Conservation (phyloP, 768 basidiomycete genomes). For the Trametes punicea region DNA sequence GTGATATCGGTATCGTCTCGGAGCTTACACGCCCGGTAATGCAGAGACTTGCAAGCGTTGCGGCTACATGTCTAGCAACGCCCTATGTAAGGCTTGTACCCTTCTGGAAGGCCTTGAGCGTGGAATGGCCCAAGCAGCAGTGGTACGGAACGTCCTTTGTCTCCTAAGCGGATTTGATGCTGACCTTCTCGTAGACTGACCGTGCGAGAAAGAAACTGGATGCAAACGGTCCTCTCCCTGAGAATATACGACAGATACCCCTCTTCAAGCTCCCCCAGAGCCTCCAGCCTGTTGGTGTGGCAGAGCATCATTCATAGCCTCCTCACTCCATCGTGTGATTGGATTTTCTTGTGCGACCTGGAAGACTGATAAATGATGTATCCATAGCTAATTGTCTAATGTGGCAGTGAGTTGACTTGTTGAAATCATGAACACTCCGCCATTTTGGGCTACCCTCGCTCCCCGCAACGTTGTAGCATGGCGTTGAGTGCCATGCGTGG, state of each 20-base stretch:
- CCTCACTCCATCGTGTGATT: no score
- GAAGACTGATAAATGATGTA: no score
- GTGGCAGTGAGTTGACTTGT: no score
- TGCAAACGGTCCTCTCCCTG: slow-evolving; percentile 54
- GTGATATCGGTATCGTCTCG: background rate
- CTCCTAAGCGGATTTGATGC: background rate
- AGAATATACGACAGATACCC: slow-evolving; percentile 76
- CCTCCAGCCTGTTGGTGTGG: no score
- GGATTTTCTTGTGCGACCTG: no score
- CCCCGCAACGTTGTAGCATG: no score
- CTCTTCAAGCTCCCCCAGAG: slow-evolving; percentile 56
- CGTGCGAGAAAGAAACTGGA: slow-evolving; percentile 61
- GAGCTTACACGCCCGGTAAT: background rate
- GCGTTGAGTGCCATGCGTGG: no score
- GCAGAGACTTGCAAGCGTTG: slow-evolving; percentile 88
- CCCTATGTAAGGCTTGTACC: slow-evolving; percentile 94
- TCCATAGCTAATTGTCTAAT: no score
- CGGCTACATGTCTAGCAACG: slow-evolving; percentile 94
- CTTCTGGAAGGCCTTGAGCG: slow-evolving; percentile 88
- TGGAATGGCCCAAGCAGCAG: slow-evolving; percentile 50
- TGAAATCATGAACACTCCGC: no score
- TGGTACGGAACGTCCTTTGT: slow-evolving; percentile 41
- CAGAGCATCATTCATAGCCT: no score
- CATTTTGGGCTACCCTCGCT: no score
- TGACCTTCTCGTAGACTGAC: slow-evolving; percentile 51